Percentiles rank a stretch among this genome's conserved stretches.
These are phyloP conservation scores for Coemansia sp. DNA, from an alignment of 371 early-diverging fungal species.

Conservation along the genomic window DNA sequence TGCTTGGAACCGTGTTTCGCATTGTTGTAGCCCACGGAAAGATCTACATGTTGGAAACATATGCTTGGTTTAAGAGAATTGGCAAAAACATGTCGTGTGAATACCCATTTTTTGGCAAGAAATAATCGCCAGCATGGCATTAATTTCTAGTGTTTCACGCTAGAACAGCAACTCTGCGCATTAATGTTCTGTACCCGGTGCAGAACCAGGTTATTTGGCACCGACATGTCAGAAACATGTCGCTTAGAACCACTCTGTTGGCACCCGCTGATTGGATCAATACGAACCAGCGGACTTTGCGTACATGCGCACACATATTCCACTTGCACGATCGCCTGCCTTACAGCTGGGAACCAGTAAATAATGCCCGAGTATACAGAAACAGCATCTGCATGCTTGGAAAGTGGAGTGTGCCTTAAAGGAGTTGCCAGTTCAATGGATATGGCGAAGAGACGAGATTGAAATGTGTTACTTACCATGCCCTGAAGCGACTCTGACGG, in stretches of 20 bases:
- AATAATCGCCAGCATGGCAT: not conserved
- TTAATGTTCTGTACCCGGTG: no score
- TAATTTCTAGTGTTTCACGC: not conserved
- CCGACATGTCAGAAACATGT: no score
- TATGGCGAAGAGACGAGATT: no score
- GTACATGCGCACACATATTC: not conserved
- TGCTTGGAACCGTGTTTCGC: constrained; percentile 27
- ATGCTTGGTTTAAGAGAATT: not conserved
- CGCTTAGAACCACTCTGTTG: not conserved
- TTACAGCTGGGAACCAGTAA: not conserved
- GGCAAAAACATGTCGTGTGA: not conserved
- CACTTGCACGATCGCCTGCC: not conserved
- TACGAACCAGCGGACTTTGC: not conserved
- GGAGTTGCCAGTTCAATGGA: not conserved
- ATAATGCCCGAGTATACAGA: no score
- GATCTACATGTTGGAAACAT: constrained; percentile 29
- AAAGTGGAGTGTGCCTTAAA: not conserved
- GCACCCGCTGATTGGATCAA: not conserved
- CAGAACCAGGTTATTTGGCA: no score
- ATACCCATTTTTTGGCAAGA: not conserved
- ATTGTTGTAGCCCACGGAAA: constrained; percentile 47
- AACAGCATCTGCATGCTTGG: not conserved
- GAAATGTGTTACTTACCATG: constrained; percentile 28
- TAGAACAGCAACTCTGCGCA: not conserved
- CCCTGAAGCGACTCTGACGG: constrained; percentile 39